A percentile compares a stretch with the other conserved stretches of the same genome.
Conservation (phyloP, 1,139 yeast genomes). For the Candida pseudoviswanathii region DNA sequence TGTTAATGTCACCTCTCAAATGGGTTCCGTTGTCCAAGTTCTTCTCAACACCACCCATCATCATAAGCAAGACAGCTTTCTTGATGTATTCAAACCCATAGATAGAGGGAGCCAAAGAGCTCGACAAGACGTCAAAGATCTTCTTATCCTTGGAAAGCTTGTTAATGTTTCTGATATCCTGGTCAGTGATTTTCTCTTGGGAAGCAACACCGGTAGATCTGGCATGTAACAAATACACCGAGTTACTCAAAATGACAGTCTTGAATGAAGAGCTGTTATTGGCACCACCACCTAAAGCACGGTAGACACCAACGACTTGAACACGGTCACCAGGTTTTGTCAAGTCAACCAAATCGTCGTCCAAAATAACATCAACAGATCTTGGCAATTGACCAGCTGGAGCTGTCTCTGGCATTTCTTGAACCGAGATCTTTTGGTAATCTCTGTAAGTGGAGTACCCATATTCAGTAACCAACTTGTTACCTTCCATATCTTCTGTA, state of each 20-base stretch:
- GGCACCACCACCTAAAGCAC: conserved; percentile 85
- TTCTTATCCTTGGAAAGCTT: conserved; percentile 65
- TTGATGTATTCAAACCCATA: conserved; percentile 92
- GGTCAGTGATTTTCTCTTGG: conserved; percentile 73
- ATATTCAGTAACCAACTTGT: conserved; percentile 84
- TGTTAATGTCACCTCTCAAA: conserved; percentile 95
- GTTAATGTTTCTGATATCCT: conserved; percentile 86
- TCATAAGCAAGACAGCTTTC: conserved; percentile 87
- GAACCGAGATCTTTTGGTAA: conserved; percentile 91
- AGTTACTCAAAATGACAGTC: conserved; percentile 82
- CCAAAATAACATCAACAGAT: conserved; percentile 85
- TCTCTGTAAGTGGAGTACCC: conserved; percentile 93
- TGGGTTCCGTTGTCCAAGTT: conserved; percentile 95
- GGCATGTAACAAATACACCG: conserved; percentile 86
- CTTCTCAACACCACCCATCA: conserved; percentile 93
- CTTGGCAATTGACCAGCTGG: conserved; percentile 98
- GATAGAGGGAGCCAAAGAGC: conserved; percentile 92
- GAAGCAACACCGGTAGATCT: conserved; percentile 86
- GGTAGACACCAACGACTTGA: conserved; percentile 90
- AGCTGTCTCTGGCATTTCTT: conserved; percentile 98
- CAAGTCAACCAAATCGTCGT: conserved; percentile 89
- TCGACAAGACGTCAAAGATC: conserved; percentile 77
- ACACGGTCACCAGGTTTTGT: conserved; percentile 97
- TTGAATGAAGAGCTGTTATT: conserved; percentile 69
- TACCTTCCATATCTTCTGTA: conserved; percentile 89